Evolutionary conservation across 345 rosid species (phyloP), one percentile per base, ranked within the genome.

Genomic region (Aethionema arabicum): DNA sequence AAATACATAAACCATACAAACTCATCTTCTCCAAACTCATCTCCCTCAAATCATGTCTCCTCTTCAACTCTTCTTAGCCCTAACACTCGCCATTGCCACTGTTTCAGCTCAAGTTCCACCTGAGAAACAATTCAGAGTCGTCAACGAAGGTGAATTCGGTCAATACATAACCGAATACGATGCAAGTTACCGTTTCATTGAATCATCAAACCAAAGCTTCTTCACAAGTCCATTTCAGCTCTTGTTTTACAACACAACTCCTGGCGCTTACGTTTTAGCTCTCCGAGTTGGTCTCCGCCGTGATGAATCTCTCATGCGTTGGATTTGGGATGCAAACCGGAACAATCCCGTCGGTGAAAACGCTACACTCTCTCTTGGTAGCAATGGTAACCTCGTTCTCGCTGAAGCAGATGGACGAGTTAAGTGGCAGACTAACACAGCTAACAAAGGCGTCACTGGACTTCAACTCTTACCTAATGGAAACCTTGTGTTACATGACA

Each of bases 271-370:
- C 54, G 73, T 83, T 2, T 40, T 85, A 27, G 80, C 77, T 16
- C 58, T 83, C 1, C 79, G 86, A 11, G 82, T 70, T 61, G 92
- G 77, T 2, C 60, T 47, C 27, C 52, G 21, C 7, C 49, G 72
- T 14, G 78, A 84, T 7, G 78, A 75, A 27, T 71, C 79, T 0
- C 12, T 66, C 0, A 61, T 54, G 63, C 77, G 85, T 4, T 82
- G 81, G 83, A 81, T 82, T 0, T 87, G 91, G 93, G 90, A 85
- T 57, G 97, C 90, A 6, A 85, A 83, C 52, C 69, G 81, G 0
- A 79, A 81, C 72, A 79, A 54, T 13, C 97, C 85, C 0, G 88
- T 87, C 12, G 32, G 72, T 0, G 85, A 85, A 67, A 87, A 87
- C 12, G 58, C 90, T 5, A 75, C 85, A 0, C 63, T 87, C n/a